Conservation (phyloP, 495 filamentous ascomycete genomes). For the Umbilicaria muhlenbergii region DNA sequence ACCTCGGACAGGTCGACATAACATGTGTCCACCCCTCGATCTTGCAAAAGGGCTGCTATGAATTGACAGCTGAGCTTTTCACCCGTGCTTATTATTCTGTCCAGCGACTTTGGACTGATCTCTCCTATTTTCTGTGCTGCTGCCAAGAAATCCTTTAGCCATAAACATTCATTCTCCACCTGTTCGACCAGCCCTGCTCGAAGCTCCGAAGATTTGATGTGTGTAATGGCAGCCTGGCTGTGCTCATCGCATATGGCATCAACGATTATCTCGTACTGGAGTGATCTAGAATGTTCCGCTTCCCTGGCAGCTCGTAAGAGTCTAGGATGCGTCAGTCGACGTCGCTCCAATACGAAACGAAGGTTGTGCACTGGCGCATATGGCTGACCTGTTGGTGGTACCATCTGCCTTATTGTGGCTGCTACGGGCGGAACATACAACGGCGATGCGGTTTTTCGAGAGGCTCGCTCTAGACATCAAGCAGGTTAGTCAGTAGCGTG, state of each 20-base stretch:
- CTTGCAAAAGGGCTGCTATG: constrained; percentile 66
- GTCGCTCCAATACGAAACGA: no score
- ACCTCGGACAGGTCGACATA: constrained; percentile 76
- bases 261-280: constrained; percentile 53
- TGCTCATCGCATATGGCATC: constrained; percentile 63
- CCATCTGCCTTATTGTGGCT: constrained; percentile 80
- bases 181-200: constrained; percentile 37
- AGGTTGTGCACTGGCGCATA: constrained; percentile 2
- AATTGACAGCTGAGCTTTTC: constrained; percentile 87
- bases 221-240: constrained; percentile 43
- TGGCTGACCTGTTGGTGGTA: constrained; percentile 83
- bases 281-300: constrained; percentile 42
- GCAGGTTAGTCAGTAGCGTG: neutral
- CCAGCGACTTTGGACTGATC: constrained; percentile 68
- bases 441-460: constrained; percentile 46
- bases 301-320: constrained; percentile 55
- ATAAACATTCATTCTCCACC: constrained; percentile 57
- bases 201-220: constrained; percentile 46
- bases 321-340: constrained; percentile 19
- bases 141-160: constrained; percentile 40
- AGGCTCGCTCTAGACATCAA: constrained; percentile 1
- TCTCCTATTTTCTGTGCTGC: constrained; percentile 45
- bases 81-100: constrained; percentile 80
- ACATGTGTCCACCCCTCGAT: constrained; percentile 61
- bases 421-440: constrained; percentile 88